These are phyloP conservation scores for Aspergillus avenaceus DNA, from an alignment of 495 filamentous ascomycete genomes.

Conservation along the genomic window DNA sequence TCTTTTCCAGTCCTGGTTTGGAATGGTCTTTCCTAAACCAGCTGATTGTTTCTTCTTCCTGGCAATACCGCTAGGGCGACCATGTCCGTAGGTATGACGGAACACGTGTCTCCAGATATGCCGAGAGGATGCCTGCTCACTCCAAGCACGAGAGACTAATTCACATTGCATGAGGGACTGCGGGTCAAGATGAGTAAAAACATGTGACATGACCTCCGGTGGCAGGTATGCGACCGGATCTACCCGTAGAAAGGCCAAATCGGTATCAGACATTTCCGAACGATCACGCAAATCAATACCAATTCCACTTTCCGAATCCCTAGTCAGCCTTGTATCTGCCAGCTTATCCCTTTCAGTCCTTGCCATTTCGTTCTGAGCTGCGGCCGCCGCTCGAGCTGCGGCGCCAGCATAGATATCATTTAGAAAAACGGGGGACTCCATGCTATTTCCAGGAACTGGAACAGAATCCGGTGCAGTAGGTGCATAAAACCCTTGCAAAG, in stretches of 20 bases:
- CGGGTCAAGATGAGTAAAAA: conserved; percentile 70
- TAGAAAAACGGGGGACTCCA: conserved; percentile 38
- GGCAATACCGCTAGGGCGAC: conserved; percentile 37
- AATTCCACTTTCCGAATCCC: conserved; percentile 75
- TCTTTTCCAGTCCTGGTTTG: conserved; percentile 74
- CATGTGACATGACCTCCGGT: conserved; percentile 64
- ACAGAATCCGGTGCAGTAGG: conserved; percentile 25
- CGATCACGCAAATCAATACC: conserved; percentile 63
- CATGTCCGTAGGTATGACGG: conserved; percentile 54
- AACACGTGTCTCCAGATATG: conserved; percentile 80
- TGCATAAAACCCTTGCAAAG: conserved; percentile 34
- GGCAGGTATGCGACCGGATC: conserved; percentile 70
- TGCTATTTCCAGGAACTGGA: conserved; percentile 36
- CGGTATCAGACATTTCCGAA: conserved; percentile 39
- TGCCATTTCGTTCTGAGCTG: conserved; percentile 60
- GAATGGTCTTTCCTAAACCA: conserved; percentile 47
- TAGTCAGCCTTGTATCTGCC: conserved; percentile 31
- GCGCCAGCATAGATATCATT: conserved; percentile 54
- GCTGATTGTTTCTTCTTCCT: conserved; percentile 38
- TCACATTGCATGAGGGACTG: conserved; percentile 57
- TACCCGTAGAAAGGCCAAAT: conserved; percentile 35
- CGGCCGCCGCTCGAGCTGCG: conserved; percentile 66
- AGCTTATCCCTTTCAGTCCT: conserved; percentile 36
- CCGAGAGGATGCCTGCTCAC: conserved; percentile 53
- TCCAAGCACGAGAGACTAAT: conserved; percentile 63